Conservation (phyloP, 768 basidiomycete species). For the Termitomyces sp. region DNA sequence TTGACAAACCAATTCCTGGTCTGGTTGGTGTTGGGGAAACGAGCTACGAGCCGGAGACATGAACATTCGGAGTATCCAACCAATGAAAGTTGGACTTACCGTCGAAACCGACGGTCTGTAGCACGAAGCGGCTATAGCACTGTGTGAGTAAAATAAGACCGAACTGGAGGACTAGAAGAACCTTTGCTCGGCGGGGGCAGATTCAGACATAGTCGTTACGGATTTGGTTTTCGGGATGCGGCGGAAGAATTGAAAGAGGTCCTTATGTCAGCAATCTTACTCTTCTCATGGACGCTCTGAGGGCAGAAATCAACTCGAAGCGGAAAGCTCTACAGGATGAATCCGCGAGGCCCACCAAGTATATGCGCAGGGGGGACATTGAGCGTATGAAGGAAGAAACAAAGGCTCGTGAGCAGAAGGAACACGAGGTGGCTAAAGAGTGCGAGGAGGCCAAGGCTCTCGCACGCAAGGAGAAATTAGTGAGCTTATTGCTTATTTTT, state of each 20-base stretch:
- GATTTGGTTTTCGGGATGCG: slow-evolving; percentile 32
- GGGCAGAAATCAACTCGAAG: slow-evolving; percentile 84
- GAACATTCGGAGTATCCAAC: neutral
- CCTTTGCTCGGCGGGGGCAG: slow-evolving; percentile 32
- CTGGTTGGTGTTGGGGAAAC: slow-evolving; percentile 91
- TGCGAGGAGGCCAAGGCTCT: slow-evolving; percentile 29
- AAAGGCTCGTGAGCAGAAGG: slow-evolving; percentile 31
- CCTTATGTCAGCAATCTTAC: slow-evolving; percentile 34
- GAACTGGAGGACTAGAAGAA: neutral
- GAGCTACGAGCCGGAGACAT: slow-evolving; percentile 45
- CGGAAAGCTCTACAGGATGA: slow-evolving; percentile 67
- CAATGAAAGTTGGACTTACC: slow-evolving; percentile 37
- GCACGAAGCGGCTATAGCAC: slow-evolving; percentile 67
- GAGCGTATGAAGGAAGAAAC: slow-evolving; percentile 59
- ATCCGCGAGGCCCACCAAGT: slow-evolving; percentile 65
- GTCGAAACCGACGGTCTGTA: slow-evolving; percentile 96
- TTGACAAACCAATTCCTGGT: slow-evolving; percentile 78
- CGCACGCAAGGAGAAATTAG: slow-evolving; percentile 34
- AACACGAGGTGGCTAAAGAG: slow-evolving; percentile 15
- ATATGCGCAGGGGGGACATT: slow-evolving; percentile 88
- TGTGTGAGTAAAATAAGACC: slow-evolving; percentile 12
- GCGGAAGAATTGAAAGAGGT: slow-evolving; percentile 27
- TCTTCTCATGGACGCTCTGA: slow-evolving; percentile 78
- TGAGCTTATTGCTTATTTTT: slow-evolving; percentile 27
- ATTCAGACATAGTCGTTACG: slow-evolving; percentile 56